Evolutionary conservation across 805 yeast species (phyloP).

Genomic region (Pichia sporocuriosa): DNA sequence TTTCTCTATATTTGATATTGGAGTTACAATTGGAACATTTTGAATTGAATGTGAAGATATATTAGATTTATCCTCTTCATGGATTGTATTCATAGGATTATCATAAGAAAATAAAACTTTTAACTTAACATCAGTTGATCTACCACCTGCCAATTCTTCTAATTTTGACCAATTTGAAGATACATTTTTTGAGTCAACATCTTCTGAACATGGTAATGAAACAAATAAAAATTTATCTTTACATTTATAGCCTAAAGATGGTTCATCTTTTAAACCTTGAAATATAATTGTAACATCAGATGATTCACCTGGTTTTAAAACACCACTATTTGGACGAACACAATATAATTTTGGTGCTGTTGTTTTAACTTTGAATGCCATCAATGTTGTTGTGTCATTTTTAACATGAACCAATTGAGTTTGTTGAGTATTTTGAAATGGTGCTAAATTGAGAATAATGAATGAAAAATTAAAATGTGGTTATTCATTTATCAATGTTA

Average conservation of each 20-base stretch:
- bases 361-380: conserved; percentile 94
- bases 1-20: neutral
- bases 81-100: conserved; percentile 26
- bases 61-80: conserved; percentile 22
- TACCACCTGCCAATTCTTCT: conserved; percentile 43
- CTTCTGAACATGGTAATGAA: conserved; percentile 67
- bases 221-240: conserved; percentile 91
- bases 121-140: conserved; percentile 24
- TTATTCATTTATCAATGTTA: too few species aligned
- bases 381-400: conserved; percentile 47
- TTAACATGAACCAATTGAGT: conserved; percentile 53
- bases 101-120: conserved; percentile 28
- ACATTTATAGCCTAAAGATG: conserved; percentile 66
- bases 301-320: conserved; percentile 66
- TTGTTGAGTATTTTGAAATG: conserved; percentile 57
- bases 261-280: conserved; percentile 75
- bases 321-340: conserved; percentile 91
- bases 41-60: neutral
- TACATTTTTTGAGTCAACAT: conserved; percentile 46
- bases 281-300: conserved; percentile 74
- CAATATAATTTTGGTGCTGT: conserved; percentile 95
- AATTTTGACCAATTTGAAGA: conserved; percentile 72
- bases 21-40: neutral
- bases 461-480: neutral
- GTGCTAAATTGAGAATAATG: conserved; percentile 45